Percentiles rank a stretch among this genome's conserved stretches.
Conservation (phyloP, 2,329 filamentous ascomycete species). For the Botrytis paeoniae region DNA sequence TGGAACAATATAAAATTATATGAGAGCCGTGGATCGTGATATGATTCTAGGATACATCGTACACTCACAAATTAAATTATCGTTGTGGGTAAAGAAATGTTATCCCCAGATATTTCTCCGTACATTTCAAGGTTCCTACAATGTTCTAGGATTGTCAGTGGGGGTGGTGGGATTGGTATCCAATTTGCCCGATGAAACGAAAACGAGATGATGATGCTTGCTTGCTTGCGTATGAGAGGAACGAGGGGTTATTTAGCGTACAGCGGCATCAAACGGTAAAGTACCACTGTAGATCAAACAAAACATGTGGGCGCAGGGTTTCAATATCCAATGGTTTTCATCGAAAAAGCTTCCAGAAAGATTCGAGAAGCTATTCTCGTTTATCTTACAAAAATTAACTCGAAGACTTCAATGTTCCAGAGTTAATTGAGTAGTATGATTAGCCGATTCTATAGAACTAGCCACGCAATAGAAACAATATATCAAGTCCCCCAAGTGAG, state of each 20-base stretch:
- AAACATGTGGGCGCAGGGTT: conserved; percentile 13
- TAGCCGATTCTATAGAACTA: not conserved
- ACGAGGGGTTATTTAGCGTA: conserved; percentile 1
- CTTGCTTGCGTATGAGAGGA: not conserved
- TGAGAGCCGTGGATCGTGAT: not conserved
- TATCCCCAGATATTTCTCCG: not conserved
- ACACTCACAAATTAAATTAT: not conserved
- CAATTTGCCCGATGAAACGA: not conserved
- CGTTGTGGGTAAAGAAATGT: not conserved
- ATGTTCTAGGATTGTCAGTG: not conserved
- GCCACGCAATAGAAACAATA: not conserved
- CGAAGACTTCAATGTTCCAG: not conserved
- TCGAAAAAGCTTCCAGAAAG: conserved; percentile 10
- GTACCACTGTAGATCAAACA: conserved; percentile 14
- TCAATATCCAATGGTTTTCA: conserved; percentile 2
- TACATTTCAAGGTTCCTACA: not conserved
- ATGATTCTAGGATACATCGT: not conserved
- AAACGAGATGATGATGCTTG: conserved; percentile 2
- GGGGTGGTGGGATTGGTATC: not conserved
- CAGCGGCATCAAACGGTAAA: conserved; percentile 1
- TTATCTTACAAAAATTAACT: not conserved
- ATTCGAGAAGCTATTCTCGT: conserved; percentile 7
- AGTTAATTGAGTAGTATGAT: not conserved
- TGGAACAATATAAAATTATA: not conserved
- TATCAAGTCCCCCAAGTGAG: not conserved